Conservation (phyloP, 805 yeast genomes). For the Yamadazyma kitorensis region DNA sequence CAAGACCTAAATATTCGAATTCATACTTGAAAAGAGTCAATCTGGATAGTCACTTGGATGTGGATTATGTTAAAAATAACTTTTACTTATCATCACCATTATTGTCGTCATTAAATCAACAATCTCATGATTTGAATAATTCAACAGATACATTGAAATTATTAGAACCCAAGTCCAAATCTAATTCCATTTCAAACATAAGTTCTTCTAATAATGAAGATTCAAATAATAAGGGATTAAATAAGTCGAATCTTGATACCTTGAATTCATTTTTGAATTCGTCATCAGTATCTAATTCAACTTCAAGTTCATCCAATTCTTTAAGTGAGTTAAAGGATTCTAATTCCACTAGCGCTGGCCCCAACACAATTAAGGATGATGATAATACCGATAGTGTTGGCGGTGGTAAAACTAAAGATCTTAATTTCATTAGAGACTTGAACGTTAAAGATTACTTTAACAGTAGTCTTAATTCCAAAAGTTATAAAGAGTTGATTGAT, state of each 20-base stretch:
- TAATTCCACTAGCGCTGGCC: too few relatives aligned
- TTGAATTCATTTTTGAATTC: slow-evolving; percentile 4
- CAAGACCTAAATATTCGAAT: slow-evolving; percentile 38
- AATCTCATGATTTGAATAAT: slow-evolving; percentile 3
- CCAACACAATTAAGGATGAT: too few relatives aligned
- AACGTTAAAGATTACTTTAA: slow-evolving; percentile 3
- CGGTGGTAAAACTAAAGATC: neutral
- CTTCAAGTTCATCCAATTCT: neutral
- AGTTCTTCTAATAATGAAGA: slow-evolving; percentile 1
- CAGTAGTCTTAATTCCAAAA: slow-evolving; percentile 31
- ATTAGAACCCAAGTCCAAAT: too few relatives aligned
- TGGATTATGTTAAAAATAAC: slow-evolving; percentile 33
- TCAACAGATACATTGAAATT: slow-evolving; percentile 3
- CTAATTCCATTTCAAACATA: slow-evolving; percentile 1
- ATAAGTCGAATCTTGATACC: slow-evolving; percentile 3
- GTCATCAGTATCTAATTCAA: slow-evolving; percentile 7
- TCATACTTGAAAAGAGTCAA: slow-evolving; percentile 32
- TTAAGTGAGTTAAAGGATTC: neutral
- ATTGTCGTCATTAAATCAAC: slow-evolving; percentile 19
- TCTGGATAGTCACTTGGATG: slow-evolving; percentile 21
- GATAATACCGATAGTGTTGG: neutral
- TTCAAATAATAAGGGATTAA: neutral
- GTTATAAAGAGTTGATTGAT: slow-evolving; percentile 56
- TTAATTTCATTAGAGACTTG: neutral
- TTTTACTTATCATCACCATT: slow-evolving; percentile 37